Evolutionary conservation across 169 alveolate genomes (phyloP).

Genomic region (Plasmodium falciparum): DNA sequence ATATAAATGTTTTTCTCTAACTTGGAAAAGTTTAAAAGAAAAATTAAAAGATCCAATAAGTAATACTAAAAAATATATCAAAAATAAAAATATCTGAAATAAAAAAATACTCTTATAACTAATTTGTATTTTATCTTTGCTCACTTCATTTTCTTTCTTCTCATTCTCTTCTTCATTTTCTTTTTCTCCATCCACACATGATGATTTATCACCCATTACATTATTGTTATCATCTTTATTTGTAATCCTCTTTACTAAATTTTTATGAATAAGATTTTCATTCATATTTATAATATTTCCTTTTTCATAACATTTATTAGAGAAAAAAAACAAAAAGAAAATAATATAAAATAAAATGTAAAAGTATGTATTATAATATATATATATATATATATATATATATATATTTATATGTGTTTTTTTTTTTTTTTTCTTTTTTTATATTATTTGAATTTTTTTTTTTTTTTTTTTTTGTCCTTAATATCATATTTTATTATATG

Average conservation of each 20-base stretch:
- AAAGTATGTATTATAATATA: no score
- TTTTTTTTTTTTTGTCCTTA: not conserved
- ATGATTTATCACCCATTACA: not conserved
- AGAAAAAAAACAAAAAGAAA: not conserved
- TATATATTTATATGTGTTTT: no score
- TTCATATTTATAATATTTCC: slow-evolving; percentile 41
- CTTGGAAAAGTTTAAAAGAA: slow-evolving; percentile 70
- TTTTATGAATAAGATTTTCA: slow-evolving; percentile 17
- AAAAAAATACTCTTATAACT: slow-evolving; percentile 40
- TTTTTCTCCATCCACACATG: slow-evolving; percentile 8
- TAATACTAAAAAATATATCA: slow-evolving; percentile 58
- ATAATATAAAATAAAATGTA: no score
- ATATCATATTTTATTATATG: not conserved
- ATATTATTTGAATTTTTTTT: not conserved
- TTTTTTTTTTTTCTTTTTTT: not conserved
- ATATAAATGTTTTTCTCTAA: slow-evolving; percentile 66
- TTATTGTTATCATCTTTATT: not conserved
- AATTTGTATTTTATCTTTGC: slow-evolving; percentile 13
- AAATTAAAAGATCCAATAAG: slow-evolving; percentile 75
- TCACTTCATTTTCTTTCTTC: slow-evolving; percentile 9
- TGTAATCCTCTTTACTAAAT: not conserved
- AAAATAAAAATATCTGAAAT: slow-evolving; percentile 48
- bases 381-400: no score
- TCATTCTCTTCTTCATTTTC: slow-evolving; percentile 6
- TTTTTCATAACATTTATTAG: not conserved